phyloP scores from a whole-genome alignment of 148 eudicot species.

The Beta vulgaris region DNA sequence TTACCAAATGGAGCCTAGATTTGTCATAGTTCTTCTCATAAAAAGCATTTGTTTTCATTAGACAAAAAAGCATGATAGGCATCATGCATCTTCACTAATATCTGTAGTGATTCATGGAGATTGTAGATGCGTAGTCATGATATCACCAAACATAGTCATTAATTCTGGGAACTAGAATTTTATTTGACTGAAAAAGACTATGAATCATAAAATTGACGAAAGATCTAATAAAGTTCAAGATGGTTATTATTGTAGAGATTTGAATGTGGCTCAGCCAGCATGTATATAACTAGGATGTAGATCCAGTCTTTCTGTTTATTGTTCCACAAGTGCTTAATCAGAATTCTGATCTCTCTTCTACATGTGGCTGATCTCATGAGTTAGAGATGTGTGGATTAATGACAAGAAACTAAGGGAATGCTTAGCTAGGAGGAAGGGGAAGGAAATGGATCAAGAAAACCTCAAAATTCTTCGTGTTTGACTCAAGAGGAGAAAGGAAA shows the following conservation, averaged over 20 bases:
- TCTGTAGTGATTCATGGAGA: neutral
- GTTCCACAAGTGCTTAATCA: neutral
- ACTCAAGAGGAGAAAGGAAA: too few species aligned
- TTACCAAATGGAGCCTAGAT: too few species aligned
- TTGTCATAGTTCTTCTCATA: neutral
- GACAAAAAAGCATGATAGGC: neutral
- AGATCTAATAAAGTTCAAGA: too few species aligned
- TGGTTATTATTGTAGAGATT: neutral
- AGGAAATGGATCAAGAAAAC: too few species aligned
- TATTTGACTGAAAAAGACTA: too few species aligned
- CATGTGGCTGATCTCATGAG: neutral
- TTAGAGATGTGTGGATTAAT: neutral
- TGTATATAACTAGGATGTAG: neutral
- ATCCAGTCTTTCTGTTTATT: neutral
- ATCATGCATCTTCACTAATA: neutral
- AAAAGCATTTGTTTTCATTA: neutral
- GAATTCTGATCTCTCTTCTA: neutral
- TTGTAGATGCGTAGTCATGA: too few species aligned
- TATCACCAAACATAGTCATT: neutral
- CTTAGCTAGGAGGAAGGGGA: too few species aligned
- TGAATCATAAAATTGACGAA: too few species aligned
- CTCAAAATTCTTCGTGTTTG: too few species aligned
- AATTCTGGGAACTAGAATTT: neutral
- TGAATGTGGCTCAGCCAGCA: neutral
- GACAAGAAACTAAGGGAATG: neutral